Evolutionary conservation across 2,329 filamentous ascomycete species (phyloP).

Genomic region (Fonsecaea erecta): DNA sequence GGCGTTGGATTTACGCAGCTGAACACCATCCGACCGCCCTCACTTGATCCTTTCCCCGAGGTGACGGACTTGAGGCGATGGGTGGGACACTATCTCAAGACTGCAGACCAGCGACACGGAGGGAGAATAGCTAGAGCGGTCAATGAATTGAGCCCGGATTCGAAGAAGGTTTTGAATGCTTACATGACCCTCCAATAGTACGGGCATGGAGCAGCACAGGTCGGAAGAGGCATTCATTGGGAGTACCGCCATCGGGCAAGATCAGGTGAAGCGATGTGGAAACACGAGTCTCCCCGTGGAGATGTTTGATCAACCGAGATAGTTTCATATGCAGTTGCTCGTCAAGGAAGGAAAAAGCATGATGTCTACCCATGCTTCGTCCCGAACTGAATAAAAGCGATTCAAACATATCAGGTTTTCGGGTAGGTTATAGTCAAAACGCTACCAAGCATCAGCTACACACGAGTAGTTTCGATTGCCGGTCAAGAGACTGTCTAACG

Average conservation of each 20-base stretch:
- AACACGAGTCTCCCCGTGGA: neutral
- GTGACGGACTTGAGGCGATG: conserved; percentile 78
- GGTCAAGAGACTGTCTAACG: neutral
- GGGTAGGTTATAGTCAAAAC: neutral
- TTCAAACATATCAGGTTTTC: neutral
- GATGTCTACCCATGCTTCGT: neutral
- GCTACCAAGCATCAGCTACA: neutral
- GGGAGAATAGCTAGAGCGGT: conserved; percentile 75
- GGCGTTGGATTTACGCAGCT: conserved; percentile 92
- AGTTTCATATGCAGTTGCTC: neutral
- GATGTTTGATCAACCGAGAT: neutral
- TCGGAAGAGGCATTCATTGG: neutral
- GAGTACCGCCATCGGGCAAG: neutral
- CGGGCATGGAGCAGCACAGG: neutral
- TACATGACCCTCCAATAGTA: conserved; percentile 47
- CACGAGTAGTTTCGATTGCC: neutral
- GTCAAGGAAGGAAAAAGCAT: neutral
- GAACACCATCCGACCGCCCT: conserved; percentile 80
- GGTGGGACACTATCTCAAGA: conserved; percentile 80
- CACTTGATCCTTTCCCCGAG: conserved; percentile 82
- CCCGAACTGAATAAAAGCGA: neutral
- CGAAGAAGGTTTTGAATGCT: conserved; percentile 52
- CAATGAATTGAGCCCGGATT: conserved; percentile 68
- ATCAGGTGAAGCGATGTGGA: neutral
- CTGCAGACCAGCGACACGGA: conserved; percentile 73